Conservation (phyloP, 768 basidiomycete species). For the Hydnomerulius pinastri region DNA sequence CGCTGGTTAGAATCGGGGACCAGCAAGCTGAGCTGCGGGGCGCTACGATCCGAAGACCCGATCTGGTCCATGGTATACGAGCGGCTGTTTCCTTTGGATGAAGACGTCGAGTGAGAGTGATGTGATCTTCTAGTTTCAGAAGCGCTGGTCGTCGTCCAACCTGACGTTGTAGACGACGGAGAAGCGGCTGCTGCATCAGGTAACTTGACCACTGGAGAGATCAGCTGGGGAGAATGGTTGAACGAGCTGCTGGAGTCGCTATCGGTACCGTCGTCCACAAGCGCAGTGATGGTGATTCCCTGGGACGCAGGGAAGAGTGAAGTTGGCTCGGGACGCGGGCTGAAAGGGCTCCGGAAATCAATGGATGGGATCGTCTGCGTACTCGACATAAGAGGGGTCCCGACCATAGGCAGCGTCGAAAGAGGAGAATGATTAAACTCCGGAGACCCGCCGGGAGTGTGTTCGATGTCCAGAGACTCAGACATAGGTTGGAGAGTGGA, state of each 20-base stretch:
- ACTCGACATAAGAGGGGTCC: slow-evolving; percentile 27
- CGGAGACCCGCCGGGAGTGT: slow-evolving; percentile 13
- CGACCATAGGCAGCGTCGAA: slow-evolving; percentile 30
- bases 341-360: slow-evolving; percentile 27
- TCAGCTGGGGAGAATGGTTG: slow-evolving; percentile 28
- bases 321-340: slow-evolving; percentile 28
- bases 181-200: slow-evolving; percentile 26
- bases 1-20: slow-evolving; percentile 21
- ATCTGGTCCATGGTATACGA: slow-evolving; percentile 6
- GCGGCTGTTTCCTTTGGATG: slow-evolving; percentile 12
- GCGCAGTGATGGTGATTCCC: slow-evolving; percentile 5
- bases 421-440: slow-evolving; percentile 33
- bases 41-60: slow-evolving; percentile 8
- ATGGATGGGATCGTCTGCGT: slow-evolving; percentile 11
- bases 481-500: slow-evolving; percentile 8
- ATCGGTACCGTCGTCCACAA: slow-evolving; percentile 13
- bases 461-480: slow-evolving; percentile 4
- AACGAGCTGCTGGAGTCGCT: slow-evolving; percentile 25
- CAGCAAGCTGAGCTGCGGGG: slow-evolving; percentile 30
- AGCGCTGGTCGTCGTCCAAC: slow-evolving; percentile 31
- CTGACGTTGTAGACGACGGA: slow-evolving; percentile 23
- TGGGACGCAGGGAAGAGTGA: slow-evolving; percentile 22
- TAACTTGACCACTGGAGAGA: slow-evolving; percentile 30
- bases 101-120: slow-evolving; percentile 6
- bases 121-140: slow-evolving; percentile 17